Conservation (phyloP, 208 protist genomes). For the Trypanosoma grayi region DNA sequence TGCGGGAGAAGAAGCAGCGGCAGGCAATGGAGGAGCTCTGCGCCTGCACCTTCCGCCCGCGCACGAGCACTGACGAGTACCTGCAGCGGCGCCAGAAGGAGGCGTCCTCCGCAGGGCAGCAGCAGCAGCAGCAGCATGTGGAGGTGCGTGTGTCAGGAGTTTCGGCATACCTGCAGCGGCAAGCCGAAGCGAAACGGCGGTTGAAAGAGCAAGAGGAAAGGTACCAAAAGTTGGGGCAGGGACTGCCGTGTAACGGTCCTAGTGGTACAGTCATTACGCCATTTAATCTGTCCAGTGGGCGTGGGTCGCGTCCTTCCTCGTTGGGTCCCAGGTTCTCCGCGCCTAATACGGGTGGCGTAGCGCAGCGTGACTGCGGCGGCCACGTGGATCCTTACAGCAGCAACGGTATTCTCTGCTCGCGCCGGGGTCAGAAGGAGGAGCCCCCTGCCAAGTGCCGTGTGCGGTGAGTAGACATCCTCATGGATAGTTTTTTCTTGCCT, state of each 20-base stretch:
- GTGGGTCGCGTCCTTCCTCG: neutral
- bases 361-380: neutral
- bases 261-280: conserved; percentile 33
- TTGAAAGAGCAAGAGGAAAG: conserved; percentile 48
- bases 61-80: conserved; percentile 39
- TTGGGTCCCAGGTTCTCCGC: neutral
- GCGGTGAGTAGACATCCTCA: neutral
- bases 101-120: neutral
- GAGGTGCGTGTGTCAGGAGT: conserved; percentile 48
- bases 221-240: conserved; percentile 34
- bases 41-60: conserved; percentile 81
- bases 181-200: conserved; percentile 43
- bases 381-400: conserved; percentile 10
- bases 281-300: conserved; percentile 31
- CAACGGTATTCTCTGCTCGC: neutral
- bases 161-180: conserved; percentile 54
- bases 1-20: conserved; percentile 25
- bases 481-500: too few species aligned
- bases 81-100: conserved; percentile 11
- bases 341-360: neutral
- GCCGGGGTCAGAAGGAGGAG: neutral
- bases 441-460: neutral
- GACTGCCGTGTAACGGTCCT: conserved; percentile 28
- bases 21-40: conserved; percentile 47
- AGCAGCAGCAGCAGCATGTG: neutral